Percentiles rank a stretch among this genome's conserved stretches.
Evolutionary conservation across 2,329 filamentous ascomycete genomes (phyloP).

Genomic region (Grosmannia huntii): DNA sequence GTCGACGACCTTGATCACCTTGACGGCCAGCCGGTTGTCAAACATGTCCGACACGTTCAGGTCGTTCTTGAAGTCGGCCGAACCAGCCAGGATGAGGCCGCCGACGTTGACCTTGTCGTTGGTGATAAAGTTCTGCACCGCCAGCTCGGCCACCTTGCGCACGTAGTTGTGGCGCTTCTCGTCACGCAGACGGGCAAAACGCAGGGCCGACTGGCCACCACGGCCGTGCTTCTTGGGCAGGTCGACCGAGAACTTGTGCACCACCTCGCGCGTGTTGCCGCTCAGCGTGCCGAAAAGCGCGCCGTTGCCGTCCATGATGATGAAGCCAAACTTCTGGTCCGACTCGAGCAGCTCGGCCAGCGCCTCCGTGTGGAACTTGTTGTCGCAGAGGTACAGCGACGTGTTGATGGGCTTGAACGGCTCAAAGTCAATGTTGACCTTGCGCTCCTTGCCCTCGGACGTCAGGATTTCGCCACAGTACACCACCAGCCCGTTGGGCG

Average conservation of each 20-base stretch:
- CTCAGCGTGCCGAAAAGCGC: conserved; percentile 93
- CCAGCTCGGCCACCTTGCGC: conserved; percentile 93
- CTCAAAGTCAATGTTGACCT: conserved; percentile 99
- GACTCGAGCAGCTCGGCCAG: conserved; percentile 94
- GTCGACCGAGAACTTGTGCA: conserved; percentile 98
- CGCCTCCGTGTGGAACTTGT: conserved; percentile 98
- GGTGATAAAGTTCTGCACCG: conserved; percentile 98
- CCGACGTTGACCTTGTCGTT: conserved; percentile 97
- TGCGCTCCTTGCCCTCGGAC: conserved; percentile 93
- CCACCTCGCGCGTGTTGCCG: conserved; percentile 90
- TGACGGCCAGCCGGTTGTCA: conserved; percentile 76
- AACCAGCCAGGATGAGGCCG: conserved; percentile 88
- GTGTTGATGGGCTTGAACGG: conserved; percentile 99
- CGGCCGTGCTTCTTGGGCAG: conserved; percentile 99
- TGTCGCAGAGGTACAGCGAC: conserved; percentile 97
- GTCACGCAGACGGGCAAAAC: conserved; percentile 98
- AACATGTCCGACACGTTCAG: conserved; percentile 97
- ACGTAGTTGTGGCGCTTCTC: conserved; percentile 99
- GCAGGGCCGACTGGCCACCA: conserved; percentile 98
- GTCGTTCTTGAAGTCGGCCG: conserved; percentile 99
- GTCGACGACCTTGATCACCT: conserved; percentile 99
- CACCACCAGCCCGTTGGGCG: conserved; percentile 91
- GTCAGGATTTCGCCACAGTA: conserved; percentile 99
- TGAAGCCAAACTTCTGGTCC: conserved; percentile 98
- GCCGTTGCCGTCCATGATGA: conserved; percentile 99